Evolutionary conservation across 2,329 filamentous ascomycete genomes (phyloP).

Genomic region (Clarireedia monteithiana): DNA sequence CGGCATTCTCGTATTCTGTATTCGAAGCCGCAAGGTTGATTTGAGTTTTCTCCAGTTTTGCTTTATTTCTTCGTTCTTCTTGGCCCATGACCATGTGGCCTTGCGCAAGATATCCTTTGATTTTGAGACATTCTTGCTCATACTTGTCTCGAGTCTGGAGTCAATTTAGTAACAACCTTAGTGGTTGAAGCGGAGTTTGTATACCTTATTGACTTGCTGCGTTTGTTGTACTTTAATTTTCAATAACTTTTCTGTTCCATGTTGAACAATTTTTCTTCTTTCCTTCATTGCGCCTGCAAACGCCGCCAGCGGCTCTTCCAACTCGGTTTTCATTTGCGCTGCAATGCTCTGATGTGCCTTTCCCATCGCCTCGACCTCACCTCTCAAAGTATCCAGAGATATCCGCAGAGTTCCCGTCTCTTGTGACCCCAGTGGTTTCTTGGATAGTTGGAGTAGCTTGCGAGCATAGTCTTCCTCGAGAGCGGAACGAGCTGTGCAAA

Average conservation of each 20-base stretch:
- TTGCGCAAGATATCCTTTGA: conserved; percentile 96
- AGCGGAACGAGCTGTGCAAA: conserved; percentile 63
- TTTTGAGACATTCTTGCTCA: conserved; percentile 95
- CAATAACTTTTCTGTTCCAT: conserved; percentile 85
- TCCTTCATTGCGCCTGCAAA: conserved; percentile 97
- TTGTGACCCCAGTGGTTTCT: conserved; percentile 81
- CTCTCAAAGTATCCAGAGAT: conserved; percentile 81
- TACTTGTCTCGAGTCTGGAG: conserved; percentile 78
- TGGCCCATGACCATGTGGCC: conserved; percentile 99
- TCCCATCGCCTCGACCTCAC: conserved; percentile 85
- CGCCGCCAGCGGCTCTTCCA: conserved; percentile 86
- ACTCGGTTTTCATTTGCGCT: conserved; percentile 87
- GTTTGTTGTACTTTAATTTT: conserved; percentile 94
- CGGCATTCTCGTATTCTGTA: conserved; percentile 84
- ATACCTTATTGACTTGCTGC: conserved; percentile 79
- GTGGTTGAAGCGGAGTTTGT: conserved; percentile 17
- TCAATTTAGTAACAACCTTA: conserved; percentile 14
- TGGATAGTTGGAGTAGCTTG: conserved; percentile 76
- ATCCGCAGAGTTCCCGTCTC: conserved; percentile 76
- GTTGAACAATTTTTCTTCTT: conserved; percentile 90
- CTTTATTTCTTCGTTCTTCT: conserved; percentile 97
- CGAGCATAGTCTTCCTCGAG: conserved; percentile 96
- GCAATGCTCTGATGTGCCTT: conserved; percentile 90
- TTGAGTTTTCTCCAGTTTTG: conserved; percentile 96
- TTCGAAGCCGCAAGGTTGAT: conserved; percentile 89